Evolutionary conservation across 2,329 filamentous ascomycete genomes (phyloP).

Genomic region (Colletotrichum abscissum): DNA sequence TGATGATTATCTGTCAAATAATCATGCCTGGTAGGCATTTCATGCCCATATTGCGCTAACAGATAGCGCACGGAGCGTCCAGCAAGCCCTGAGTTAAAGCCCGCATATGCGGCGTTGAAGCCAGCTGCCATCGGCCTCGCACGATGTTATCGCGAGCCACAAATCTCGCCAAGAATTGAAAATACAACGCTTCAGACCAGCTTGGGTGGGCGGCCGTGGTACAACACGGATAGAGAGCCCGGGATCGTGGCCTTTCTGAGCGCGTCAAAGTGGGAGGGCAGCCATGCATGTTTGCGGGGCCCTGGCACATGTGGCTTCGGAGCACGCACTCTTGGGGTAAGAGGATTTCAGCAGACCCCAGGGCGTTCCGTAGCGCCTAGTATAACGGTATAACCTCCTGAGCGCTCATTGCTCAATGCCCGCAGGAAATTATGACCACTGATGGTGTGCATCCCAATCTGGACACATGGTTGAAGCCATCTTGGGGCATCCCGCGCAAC

Average conservation of each 20-base stretch:
- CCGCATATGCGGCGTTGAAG: not conserved
- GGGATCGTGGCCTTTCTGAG: constrained; percentile 14
- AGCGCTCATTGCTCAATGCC: constrained; percentile 25
- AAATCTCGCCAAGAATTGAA: constrained; percentile 26
- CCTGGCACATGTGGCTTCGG: constrained; percentile 26
- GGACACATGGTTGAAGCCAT: constrained; percentile 12
- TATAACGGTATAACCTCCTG: not conserved
- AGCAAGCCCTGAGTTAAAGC: not conserved
- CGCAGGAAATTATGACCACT: constrained; percentile 18
- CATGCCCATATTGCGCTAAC: not conserved
- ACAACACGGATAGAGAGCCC: not conserved
- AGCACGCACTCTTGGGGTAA: constrained; percentile 28
- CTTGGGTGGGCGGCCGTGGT: constrained; percentile 1
- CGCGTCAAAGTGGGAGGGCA: constrained; percentile 15
- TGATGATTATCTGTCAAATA: not conserved
- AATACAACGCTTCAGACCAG: constrained; percentile 10
- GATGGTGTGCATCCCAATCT: constrained; percentile 23
- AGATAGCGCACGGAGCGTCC: not conserved
- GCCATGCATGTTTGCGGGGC: constrained; percentile 25
- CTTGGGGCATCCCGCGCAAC: constrained; percentile 15
- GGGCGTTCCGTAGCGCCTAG: not conserved
- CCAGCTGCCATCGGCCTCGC: constrained; percentile 7
- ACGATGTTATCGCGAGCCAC: constrained; percentile 5
- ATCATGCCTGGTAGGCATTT: not conserved
- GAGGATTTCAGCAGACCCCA: constrained; percentile 13